Evolutionary conservation across 1,139 yeast species (phyloP).

Genomic region (Debaryomyces fabryi): DNA sequence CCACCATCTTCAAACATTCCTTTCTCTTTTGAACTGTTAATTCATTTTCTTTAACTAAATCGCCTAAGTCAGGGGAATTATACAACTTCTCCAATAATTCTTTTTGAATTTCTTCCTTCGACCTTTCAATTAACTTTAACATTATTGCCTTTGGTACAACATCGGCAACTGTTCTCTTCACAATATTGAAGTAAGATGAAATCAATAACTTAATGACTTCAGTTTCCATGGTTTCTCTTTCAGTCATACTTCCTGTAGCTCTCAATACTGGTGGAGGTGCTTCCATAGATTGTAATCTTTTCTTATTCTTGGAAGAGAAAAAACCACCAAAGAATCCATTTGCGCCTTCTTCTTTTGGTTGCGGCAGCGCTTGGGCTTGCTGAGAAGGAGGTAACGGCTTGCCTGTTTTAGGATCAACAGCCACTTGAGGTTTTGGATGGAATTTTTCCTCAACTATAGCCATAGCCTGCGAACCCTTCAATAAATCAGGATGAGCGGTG

Average conservation of each 20-base stretch:
- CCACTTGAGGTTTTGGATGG: conserved; percentile 80
- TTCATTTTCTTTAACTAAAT: conserved; percentile 89
- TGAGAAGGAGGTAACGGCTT: conserved; percentile 62
- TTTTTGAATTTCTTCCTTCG: conserved; percentile 87
- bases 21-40: conserved; percentile 91
- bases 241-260: conserved; percentile 94
- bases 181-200: conserved; percentile 87
- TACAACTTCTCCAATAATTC: conserved; percentile 86
- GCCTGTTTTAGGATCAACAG: conserved; percentile 92
- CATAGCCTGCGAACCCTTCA: conserved; percentile 96
- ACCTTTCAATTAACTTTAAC: conserved; percentile 83
- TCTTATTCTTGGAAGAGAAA: conserved; percentile 89
- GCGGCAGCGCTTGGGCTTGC: conserved; percentile 30
- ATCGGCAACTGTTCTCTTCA: conserved; percentile 91
- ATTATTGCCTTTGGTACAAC: conserved; percentile 93
- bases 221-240: conserved; percentile 94
- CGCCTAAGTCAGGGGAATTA: conserved; percentile 71
- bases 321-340: conserved; percentile 94
- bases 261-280: conserved; percentile 95
- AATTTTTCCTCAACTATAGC: conserved; percentile 88
- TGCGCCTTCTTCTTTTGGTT: conserved; percentile 24
- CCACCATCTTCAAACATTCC: conserved; percentile 94
- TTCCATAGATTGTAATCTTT: conserved; percentile 94
- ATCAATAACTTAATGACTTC: conserved; percentile 93
- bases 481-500: conserved; percentile 95